Percentiles rank a stretch among this genome's conserved stretches.
These are phyloP conservation scores for Aspergillus persii DNA, from an alignment of 2,329 filamentous ascomycete genomes.

Conservation along the genomic window DNA sequence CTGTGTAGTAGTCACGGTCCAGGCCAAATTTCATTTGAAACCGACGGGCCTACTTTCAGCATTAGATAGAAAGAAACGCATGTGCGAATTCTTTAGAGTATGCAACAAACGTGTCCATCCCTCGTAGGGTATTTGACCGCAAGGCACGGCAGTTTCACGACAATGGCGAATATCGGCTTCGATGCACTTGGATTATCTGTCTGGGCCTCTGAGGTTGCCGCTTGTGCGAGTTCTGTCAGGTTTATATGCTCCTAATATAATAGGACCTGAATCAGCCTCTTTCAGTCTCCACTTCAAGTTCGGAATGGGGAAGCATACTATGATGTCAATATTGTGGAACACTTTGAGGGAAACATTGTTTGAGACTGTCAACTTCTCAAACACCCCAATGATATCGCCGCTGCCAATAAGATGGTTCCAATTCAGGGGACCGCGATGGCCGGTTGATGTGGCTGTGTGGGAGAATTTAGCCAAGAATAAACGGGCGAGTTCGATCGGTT, in stretches of 20 bases:
- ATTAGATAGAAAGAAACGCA: not conserved
- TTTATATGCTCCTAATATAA: constrained; percentile 42
- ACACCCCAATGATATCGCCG: constrained; percentile 33
- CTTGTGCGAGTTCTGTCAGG: constrained; percentile 32
- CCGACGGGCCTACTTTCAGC: constrained; percentile 37
- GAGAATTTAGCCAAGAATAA: constrained; percentile 45
- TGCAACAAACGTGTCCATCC: constrained; percentile 27
- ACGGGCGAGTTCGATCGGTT: constrained; percentile 18
- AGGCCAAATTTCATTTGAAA: constrained; percentile 46
- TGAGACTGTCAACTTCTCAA: constrained; percentile 29
- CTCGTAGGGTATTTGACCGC: constrained; percentile 42
- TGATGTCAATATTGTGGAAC: constrained; percentile 30
- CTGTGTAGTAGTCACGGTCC: constrained; percentile 41
- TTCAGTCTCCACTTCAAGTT: not conserved
- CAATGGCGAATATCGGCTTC: constrained; percentile 38
- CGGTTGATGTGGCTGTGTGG: constrained; percentile 38
- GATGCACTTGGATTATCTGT: constrained; percentile 16
- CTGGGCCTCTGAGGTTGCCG: constrained; percentile 18
- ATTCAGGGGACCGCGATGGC: constrained; percentile 38
- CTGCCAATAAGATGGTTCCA: constrained; percentile 45
- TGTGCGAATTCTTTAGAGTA: not conserved
- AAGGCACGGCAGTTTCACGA: constrained; percentile 46
- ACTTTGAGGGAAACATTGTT: constrained; percentile 33
- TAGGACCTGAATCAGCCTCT: not conserved
- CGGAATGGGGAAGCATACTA: constrained; percentile 32